A percentile compares a stretch with the other conserved stretches of the same genome.
Evolutionary conservation across 768 basidiomycete species (phyloP).

Genomic region (Suillus subluteus): DNA sequence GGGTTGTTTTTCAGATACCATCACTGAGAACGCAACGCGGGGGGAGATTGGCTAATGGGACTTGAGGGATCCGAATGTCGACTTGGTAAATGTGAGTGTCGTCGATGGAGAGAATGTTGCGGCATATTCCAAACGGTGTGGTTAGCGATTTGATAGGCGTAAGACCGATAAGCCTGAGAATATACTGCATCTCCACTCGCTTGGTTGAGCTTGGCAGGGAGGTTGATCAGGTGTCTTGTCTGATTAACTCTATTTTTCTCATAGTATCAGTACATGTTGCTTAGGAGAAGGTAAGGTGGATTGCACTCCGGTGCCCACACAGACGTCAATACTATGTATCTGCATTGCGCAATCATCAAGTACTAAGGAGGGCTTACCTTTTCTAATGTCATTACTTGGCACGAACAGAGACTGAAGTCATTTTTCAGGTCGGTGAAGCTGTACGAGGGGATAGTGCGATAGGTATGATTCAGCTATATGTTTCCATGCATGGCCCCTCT

Average conservation of each 20-base stretch:
- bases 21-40: not conserved
- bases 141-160: not conserved
- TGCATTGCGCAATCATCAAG: not conserved
- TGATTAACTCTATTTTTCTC: not conserved
- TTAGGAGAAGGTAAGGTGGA: not conserved
- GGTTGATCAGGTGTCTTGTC: not conserved
- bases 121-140: not conserved
- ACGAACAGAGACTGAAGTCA: not conserved
- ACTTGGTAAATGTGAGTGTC: not conserved
- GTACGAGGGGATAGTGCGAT: not conserved
- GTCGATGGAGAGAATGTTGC: not conserved
- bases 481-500: not conserved
- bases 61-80: not conserved
- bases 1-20: not conserved
- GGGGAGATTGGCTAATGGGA: not conserved
- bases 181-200: not conserved
- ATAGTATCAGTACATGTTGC: not conserved
- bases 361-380: not conserved
- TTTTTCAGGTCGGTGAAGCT: not conserved
- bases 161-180: not conserved
- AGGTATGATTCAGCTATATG: not conserved
- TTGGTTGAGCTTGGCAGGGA: not conserved
- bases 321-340: not conserved
- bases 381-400: not conserved
- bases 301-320: not conserved